Percentiles rank a stretch among this genome's conserved stretches.
phyloP scores from a whole-genome alignment of 345 rosid genomes.

The Corchorus olitorius region DNA sequence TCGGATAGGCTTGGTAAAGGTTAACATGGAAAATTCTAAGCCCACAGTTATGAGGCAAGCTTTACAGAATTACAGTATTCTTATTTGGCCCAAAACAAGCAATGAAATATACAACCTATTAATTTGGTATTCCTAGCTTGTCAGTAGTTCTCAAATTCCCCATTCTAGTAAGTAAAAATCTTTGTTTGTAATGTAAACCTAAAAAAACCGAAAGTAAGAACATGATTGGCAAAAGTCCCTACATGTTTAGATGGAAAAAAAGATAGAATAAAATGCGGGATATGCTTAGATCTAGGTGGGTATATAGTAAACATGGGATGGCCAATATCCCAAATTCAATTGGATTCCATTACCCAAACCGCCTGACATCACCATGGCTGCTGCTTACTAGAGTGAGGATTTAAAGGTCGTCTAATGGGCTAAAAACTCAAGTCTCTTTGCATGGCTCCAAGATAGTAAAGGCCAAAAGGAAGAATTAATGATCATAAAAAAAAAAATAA shows the following conservation, averaged over 20 bases:
- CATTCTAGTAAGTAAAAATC: not conserved
- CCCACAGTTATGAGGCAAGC: not conserved
- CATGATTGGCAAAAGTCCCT: not conserved
- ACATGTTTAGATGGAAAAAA: not conserved
- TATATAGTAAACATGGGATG: constrained; percentile 1
- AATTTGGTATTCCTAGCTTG: not conserved
- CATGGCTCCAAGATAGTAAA: constrained; percentile 4
- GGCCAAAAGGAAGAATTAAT: not conserved
- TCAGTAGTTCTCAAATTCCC: too few relatives aligned
- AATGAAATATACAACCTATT: not conserved
- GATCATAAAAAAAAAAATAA: not conserved
- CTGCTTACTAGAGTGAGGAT: not conserved
- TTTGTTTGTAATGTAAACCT: not conserved
- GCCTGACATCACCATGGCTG: not conserved
- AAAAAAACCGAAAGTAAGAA: too few relatives aligned
- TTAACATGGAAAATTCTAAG: too few relatives aligned
- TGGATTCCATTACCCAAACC: too few relatives aligned
- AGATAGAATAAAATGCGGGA: not conserved
- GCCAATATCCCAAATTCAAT: not conserved
- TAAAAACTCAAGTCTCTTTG: not conserved
- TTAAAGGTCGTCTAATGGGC: not conserved
- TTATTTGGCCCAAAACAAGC: not conserved
- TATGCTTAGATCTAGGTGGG: not conserved
- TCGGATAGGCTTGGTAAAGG: too few relatives aligned
- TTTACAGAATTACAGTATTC: not conserved